Evolutionary conservation across 1,139 yeast genomes (phyloP), one percentile per base, ranked within the genome.

Genomic region (Yamadazyma blattariae): DNA sequence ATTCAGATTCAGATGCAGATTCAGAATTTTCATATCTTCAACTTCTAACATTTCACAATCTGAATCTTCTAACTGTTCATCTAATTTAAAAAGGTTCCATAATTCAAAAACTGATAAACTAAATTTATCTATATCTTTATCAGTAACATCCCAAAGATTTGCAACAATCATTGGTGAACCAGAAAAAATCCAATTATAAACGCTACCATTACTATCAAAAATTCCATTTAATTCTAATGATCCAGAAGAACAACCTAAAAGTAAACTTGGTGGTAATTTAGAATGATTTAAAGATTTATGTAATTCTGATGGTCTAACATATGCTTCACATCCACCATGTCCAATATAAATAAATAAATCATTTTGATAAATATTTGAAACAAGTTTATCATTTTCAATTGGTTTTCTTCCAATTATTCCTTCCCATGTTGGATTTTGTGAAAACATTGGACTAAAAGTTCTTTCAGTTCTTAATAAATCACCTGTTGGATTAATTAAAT

Each of bases 81-180:
- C n/a, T n/a, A n/a, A n/a, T n/a, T 29, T 36, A 38, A 69, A 52
- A 19, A 82, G 59, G 0, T 90, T 89, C 79, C 89, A 80, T 39
- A 68, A 64, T 10, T 72, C 71, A 46, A 88, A 71, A 26, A 84
- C 57, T 1, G 74, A 62, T 10, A 70, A 42, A 30, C 89, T 83
- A 49, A 89, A 88, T 47, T 70, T 72, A 57, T 92, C 97, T 36
- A 89, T 87, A 55, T 92, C 98, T 49, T 86, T 89, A 57, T 92
- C 98, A 0, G 97, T 92, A 5, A 92, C 97, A 58, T 89, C 97
- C 98, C 98, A 92, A 44, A 92, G 61, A 51, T 88, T 89, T 0
- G 88, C 96, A 28, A 92, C 62, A 2, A 88, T 71, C 79, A 85
- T 73, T 0, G 95, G 94, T 31, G 88, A 77, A 0, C 95, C 95